phyloP scores from a whole-genome alignment of 805 yeast species.

The Saturnispora zaruensis region DNA sequence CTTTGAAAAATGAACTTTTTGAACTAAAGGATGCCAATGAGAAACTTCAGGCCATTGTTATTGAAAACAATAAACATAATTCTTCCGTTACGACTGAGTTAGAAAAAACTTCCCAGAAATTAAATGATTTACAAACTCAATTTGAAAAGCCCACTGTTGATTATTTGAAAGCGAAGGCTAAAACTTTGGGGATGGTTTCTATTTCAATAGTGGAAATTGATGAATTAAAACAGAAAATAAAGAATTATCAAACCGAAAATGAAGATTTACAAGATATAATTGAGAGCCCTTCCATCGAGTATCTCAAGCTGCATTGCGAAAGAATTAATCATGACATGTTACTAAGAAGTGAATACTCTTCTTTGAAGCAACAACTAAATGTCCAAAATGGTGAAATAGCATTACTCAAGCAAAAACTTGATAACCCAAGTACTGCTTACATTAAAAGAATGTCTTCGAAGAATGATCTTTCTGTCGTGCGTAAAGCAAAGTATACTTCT shows the following conservation, averaged over 20 bases:
- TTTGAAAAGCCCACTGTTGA: constrained; percentile 12
- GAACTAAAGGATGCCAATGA: neutral
- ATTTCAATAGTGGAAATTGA: constrained; percentile 22
- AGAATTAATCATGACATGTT: neutral
- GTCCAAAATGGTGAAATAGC: neutral
- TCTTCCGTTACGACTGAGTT: neutral
- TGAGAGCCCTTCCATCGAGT: constrained; percentile 4
- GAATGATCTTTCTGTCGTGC: constrained; percentile 25
- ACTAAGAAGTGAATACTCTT: neutral
- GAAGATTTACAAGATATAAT: neutral
- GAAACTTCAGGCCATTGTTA: neutral
- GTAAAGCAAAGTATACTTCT: constrained; percentile 8
- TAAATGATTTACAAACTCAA: constrained; percentile 1
- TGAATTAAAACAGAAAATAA: constrained; percentile 10
- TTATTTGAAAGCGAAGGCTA: constrained; percentile 8
- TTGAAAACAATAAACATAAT: neutral
- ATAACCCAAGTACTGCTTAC: constrained; percentile 15
- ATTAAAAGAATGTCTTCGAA: constrained; percentile 23
- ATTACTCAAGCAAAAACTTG: neutral
- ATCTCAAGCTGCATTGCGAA: neutral
- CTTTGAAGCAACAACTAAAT: neutral
- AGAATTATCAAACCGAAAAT: neutral
- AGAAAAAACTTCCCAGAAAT: neutral
- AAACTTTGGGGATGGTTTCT: constrained; percentile 4
- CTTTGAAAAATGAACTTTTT: neutral